These are phyloP conservation scores for Macrolepiota dolichaula DNA, from an alignment of 768 basidiomycete genomes.

Conservation along the genomic window DNA sequence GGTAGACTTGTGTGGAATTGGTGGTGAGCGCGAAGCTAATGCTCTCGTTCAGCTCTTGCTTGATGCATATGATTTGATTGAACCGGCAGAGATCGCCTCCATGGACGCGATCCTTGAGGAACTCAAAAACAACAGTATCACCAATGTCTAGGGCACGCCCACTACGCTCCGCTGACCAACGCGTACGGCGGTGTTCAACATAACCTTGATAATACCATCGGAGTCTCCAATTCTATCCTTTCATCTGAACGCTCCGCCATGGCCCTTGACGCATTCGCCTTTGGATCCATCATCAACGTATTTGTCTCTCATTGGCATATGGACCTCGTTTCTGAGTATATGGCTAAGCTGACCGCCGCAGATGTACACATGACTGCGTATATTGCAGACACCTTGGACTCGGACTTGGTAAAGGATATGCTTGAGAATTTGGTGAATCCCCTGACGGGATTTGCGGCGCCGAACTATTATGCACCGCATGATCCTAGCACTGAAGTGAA, in stretches of 20 bases:
- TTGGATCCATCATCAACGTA: conserved; percentile 88
- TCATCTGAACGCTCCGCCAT: conserved; percentile 42
- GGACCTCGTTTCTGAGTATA: conserved; percentile 71
- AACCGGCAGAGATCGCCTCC: conserved; percentile 69
- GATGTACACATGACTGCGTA: conserved; percentile 92
- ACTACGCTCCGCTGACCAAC: conserved; percentile 83
- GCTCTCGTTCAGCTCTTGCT: conserved; percentile 63
- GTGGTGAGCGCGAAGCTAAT: conserved; percentile 74
- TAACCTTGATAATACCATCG: conserved; percentile 73
- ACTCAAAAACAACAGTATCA: conserved; percentile 43
- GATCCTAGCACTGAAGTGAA: conserved; percentile 32
- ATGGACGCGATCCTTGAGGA: conserved; percentile 71
- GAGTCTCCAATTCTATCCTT: conserved; percentile 73
- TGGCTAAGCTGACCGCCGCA: conserved; percentile 53
- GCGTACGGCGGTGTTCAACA: conserved; percentile 80
- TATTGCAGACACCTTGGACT: conserved; percentile 78
- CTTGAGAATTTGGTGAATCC: conserved; percentile 85
- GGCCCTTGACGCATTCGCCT: conserved; percentile 82
- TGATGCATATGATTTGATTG: conserved; percentile 83
- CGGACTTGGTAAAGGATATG: conserved; percentile 67
- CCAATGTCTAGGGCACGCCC: conserved; percentile 43
- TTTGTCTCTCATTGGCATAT: conserved; percentile 74
- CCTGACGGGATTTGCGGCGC: conserved; percentile 79
- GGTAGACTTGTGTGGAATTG: conserved; percentile 87
- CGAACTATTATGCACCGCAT: conserved; percentile 83